Evolutionary conservation across 257 asterid genomes (phyloP).

Genomic region (Perilla frutescens): DNA sequence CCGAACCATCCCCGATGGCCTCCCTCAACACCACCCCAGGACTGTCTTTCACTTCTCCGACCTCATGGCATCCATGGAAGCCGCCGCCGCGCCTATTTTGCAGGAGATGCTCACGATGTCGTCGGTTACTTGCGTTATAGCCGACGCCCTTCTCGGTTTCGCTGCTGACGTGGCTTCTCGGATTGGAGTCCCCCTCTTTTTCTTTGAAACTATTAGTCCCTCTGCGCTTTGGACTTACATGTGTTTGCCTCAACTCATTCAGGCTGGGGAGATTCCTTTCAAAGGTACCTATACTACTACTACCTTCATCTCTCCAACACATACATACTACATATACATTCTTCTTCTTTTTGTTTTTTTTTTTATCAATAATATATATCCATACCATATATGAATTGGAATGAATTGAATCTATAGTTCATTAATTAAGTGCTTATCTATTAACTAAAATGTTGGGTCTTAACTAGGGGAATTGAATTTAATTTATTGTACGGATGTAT

Average conservation of each 20-base stretch:
- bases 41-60: slow-evolving; percentile 37
- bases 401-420: too few relatives aligned
- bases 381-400: too few relatives aligned
- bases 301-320: not conserved
- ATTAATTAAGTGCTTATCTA: too few relatives aligned
- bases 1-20: slow-evolving; percentile 58
- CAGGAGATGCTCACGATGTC: slow-evolving; percentile 40
- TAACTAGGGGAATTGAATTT: too few relatives aligned
- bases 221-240: slow-evolving; percentile 63
- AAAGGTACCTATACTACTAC: slow-evolving; percentile 37
- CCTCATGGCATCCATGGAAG: slow-evolving; percentile 46
- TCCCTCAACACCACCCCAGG: slow-evolving; percentile 51
- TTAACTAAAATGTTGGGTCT: too few relatives aligned
- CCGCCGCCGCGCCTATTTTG: slow-evolving; percentile 41
- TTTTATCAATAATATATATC: too few relatives aligned
- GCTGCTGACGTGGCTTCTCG: slow-evolving; percentile 49
- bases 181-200: slow-evolving; percentile 44
- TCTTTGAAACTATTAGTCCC: slow-evolving; percentile 65
- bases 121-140: slow-evolving; percentile 44
- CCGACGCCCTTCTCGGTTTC: slow-evolving; percentile 63
- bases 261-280: slow-evolving; percentile 65
- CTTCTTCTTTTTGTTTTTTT: too few relatives aligned
- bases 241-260: slow-evolving; percentile 62
- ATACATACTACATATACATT: too few relatives aligned
- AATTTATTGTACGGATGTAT: too few relatives aligned